Conservation (phyloP, 352 stramenopile genomes). For the Nothophytophthora sp. region DNA sequence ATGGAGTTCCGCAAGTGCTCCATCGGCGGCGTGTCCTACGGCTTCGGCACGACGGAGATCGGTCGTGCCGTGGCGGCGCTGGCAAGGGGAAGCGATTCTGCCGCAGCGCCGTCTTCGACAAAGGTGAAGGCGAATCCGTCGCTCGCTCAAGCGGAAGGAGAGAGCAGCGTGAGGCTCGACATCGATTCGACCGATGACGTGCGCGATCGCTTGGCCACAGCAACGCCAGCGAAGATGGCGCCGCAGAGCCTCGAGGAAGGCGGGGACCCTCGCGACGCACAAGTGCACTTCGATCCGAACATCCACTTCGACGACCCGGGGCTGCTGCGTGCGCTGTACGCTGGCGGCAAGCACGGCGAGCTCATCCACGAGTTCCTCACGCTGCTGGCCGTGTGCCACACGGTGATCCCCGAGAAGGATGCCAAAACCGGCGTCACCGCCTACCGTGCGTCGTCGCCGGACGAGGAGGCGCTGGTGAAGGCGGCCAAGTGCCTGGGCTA, state of each 20-base stretch:
- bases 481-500: slow-evolving; percentile 65
- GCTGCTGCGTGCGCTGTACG: slow-evolving; percentile 34
- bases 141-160: neutral
- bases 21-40: slow-evolving; percentile 85
- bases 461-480: slow-evolving; percentile 71
- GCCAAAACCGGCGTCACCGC: slow-evolving; percentile 43
- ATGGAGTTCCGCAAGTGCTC: slow-evolving; percentile 96
- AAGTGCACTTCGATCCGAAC: slow-evolving; percentile 49
- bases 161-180: slow-evolving; percentile 12
- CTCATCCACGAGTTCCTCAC: slow-evolving; percentile 62
- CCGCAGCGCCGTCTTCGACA: neutral
- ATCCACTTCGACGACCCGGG: slow-evolving; percentile 64
- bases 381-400: slow-evolving; percentile 62
- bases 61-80: slow-evolving; percentile 91
- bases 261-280: slow-evolving; percentile 27
- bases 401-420: slow-evolving; percentile 69
- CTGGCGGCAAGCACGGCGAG: slow-evolving; percentile 33
- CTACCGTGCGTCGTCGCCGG: slow-evolving; percentile 59
- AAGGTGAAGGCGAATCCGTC: slow-evolving; percentile 22
- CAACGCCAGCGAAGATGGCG: neutral
- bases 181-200: slow-evolving; percentile 26
- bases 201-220: slow-evolving; percentile 3
- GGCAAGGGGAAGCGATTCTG: slow-evolving; percentile 1
- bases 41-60: slow-evolving; percentile 88
- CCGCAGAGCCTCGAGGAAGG: slow-evolving; percentile 6